These are phyloP conservation scores for Pharus latifolius DNA, from an alignment of 176 grass and related monocot genomes.

Conservation along the genomic window DNA sequence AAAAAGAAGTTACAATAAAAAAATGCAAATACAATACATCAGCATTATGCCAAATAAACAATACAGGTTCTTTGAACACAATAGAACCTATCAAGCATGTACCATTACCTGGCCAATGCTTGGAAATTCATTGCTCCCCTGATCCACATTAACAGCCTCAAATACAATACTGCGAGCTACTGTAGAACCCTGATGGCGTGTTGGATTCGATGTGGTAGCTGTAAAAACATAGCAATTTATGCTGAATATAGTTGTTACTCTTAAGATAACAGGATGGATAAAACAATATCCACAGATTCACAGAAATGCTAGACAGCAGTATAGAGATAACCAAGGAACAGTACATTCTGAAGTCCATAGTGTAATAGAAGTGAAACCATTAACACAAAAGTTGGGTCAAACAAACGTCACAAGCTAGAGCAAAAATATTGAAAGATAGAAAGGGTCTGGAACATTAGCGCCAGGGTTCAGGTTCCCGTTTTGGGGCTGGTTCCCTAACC, in stretches of 20 bases:
- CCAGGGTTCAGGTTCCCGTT: no score
- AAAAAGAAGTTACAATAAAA: slow-evolving; percentile 21
- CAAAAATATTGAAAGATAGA: no score
- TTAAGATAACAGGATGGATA: not conserved
- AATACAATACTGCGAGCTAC: slow-evolving; percentile 68
- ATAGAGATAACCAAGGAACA: not conserved
- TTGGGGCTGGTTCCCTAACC: no score
- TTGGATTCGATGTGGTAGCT: slow-evolving; percentile 38
- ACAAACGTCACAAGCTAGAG: no score
- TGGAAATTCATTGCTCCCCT: slow-evolving; percentile 44
- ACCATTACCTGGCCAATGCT: slow-evolving; percentile 57
- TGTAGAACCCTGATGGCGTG: slow-evolving; percentile 33
- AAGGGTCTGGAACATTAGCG: no score
- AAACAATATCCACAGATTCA: not conserved
- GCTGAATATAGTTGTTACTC: slow-evolving; percentile 1
- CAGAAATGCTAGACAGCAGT: not conserved
- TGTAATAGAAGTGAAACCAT: no score
- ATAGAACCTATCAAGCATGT: slow-evolving; percentile 1
- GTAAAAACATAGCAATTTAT: slow-evolving; percentile 20
- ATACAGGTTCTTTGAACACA: not conserved
- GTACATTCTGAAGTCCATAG: not conserved
- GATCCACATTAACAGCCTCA: slow-evolving; percentile 88
- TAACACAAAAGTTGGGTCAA: no score
- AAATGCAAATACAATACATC: slow-evolving; percentile 6
- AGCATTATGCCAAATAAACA: slow-evolving; percentile 15